Evolutionary conservation across 768 basidiomycete species (phyloP).

Genomic region (Collybiopsis confluens): DNA sequence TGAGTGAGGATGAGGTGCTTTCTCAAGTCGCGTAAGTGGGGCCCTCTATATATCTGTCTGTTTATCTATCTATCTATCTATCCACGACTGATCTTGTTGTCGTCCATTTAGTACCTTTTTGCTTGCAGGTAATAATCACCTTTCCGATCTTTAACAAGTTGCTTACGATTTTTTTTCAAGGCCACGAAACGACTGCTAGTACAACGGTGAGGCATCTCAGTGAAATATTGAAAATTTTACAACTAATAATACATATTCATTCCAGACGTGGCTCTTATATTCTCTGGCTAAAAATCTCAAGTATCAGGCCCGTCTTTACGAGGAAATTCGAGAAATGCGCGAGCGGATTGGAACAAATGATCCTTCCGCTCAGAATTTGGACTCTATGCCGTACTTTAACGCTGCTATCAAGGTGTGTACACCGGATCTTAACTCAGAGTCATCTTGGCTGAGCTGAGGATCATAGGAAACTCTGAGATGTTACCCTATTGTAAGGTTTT

Average conservation of each 20-base stretch:
- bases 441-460: background rate
- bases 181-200: too few species aligned
- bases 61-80: too few species aligned
- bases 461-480: constrained; percentile 26
- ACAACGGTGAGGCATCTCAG: too few species aligned
- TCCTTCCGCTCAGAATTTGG: constrained; percentile 23
- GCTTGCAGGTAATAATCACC: constrained; percentile 30
- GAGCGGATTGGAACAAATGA: constrained; percentile 9
- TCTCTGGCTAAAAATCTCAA: constrained; percentile 56
- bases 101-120: constrained; percentile 29
- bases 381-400: constrained; percentile 26
- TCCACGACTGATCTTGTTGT: background rate
- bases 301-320: constrained; percentile 56
- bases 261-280: constrained; percentile 50
- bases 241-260: too few species aligned
- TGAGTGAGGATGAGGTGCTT: constrained; percentile 46
- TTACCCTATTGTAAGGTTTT: constrained; percentile 25
- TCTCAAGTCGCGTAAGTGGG: constrained; percentile 37
- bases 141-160: too few species aligned
- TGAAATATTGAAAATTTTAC: too few species aligned
- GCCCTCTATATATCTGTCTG: too few species aligned
- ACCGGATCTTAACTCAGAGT: too few species aligned
- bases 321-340: constrained; percentile 40
- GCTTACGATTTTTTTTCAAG: too few species aligned
- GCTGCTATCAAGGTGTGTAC: constrained; percentile 19